Conservation (phyloP, 2,329 filamentous ascomycete genomes). For the Xylariaceae sp. region DNA sequence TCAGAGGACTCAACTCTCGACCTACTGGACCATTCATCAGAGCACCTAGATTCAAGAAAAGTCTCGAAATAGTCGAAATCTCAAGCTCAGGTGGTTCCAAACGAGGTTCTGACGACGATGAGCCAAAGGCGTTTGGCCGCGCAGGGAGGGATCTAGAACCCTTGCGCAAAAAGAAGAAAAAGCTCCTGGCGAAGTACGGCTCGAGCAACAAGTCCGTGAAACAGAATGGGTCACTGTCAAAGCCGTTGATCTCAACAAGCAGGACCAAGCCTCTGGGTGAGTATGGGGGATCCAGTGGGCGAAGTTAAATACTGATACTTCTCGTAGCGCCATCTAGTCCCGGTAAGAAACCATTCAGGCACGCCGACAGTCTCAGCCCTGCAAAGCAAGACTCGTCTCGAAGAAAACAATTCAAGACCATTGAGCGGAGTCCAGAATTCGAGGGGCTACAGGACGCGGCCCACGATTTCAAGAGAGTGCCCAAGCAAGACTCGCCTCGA, state of each 20-base stretch:
- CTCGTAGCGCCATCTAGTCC: slow-evolving; percentile 2
- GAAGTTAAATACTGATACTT: slow-evolving; percentile 1
- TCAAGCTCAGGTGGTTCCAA: slow-evolving; percentile 25
- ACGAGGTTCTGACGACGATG: slow-evolving; percentile 20
- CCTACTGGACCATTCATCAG: background rate
- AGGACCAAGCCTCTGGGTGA: slow-evolving; percentile 14
- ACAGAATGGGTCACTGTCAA: slow-evolving; percentile 14
- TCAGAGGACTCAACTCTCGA: background rate
- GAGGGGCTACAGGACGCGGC: slow-evolving; percentile 10
- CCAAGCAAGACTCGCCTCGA: slow-evolving; percentile 5
- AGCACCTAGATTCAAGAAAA: background rate
- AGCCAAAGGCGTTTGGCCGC: slow-evolving; percentile 10
- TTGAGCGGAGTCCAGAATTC: slow-evolving; percentile 2
- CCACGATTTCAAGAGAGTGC: slow-evolving; percentile 13
- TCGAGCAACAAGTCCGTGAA: slow-evolving; percentile 17
- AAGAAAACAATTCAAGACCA: slow-evolving; percentile 9
- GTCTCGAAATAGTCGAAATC: slow-evolving; percentile 10
- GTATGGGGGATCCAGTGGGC: background rate
- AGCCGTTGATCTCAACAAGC: slow-evolving; percentile 15
- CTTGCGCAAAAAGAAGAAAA: slow-evolving; percentile 8
- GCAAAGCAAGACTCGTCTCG: slow-evolving; percentile 3
- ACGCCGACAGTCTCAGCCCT: slow-evolving; percentile 9
- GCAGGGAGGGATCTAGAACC: slow-evolving; percentile 15
- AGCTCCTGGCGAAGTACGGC: slow-evolving; percentile 13
- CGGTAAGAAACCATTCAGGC: background rate